These are phyloP conservation scores for Xylaria polymorpha DNA, from an alignment of 2,329 filamentous ascomycete species.

Conservation along the genomic window DNA sequence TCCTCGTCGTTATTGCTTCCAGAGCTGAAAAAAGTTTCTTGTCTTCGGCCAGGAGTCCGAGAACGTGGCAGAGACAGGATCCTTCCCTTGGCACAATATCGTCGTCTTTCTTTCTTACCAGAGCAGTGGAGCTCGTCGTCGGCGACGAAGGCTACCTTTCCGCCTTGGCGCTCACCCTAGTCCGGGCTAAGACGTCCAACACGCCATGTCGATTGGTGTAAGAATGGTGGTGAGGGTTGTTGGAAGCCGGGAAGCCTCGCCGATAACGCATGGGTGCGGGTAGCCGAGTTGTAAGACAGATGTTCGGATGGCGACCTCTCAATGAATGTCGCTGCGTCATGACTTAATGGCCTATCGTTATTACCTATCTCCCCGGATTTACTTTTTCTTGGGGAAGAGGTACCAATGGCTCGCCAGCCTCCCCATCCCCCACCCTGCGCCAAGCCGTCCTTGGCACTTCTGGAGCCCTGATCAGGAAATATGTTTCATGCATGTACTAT, in stretches of 20 bases:
- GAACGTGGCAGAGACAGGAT: conserved; percentile 23
- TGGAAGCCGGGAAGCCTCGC: conserved; percentile 22
- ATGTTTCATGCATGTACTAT: conserved; percentile 10
- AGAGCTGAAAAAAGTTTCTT: conserved; percentile 7
- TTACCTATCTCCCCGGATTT: conserved; percentile 9
- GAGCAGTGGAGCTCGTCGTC: conserved; percentile 35
- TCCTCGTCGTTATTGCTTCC: not conserved
- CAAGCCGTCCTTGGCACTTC: conserved; percentile 15
- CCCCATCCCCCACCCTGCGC: not conserved
- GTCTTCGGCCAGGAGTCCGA: conserved; percentile 2
- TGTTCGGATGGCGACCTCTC: not conserved
- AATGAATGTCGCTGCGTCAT: not conserved
- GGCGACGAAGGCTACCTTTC: conserved; percentile 42
- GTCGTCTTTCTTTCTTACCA: conserved; percentile 11
- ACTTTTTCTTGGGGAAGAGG: not conserved
- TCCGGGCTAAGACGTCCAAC: conserved; percentile 15
- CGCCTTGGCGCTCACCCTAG: conserved; percentile 45
- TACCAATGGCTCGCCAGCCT: conserved; percentile 6
- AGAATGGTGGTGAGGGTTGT: conserved; percentile 13
- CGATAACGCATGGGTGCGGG: conserved; percentile 17
- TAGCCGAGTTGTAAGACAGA: not conserved
- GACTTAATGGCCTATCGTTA: not conserved
- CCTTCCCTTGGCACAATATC: conserved; percentile 25
- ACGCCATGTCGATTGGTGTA: conserved; percentile 19
- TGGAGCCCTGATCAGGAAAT: conserved; percentile 15